These are phyloP conservation scores for Metschnikowia arizonensis DNA, from an alignment of 805 yeast species.

Conservation along the genomic window DNA sequence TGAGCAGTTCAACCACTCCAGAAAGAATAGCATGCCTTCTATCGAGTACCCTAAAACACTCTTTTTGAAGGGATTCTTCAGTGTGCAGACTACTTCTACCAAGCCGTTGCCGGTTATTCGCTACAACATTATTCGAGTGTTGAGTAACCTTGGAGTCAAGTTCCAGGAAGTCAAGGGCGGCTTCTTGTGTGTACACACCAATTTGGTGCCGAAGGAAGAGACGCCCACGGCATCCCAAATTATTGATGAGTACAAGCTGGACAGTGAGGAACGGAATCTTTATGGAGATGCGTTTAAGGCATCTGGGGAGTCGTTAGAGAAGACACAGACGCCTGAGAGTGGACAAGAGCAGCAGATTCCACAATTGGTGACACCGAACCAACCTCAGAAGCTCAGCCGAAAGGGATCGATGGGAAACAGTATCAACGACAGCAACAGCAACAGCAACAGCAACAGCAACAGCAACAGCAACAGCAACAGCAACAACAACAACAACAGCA, in stretches of 20 bases:
- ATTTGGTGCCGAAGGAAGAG: slow-evolving; percentile 26
- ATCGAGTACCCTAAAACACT: slow-evolving; percentile 89
- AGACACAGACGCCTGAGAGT: slow-evolving; percentile 26
- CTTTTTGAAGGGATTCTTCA: slow-evolving; percentile 87
- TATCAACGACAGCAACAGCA: no score
- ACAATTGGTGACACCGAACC: slow-evolving; percentile 16
- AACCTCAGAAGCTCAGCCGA: no score
- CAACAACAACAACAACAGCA: no score
- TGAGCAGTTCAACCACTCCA: slow-evolving; percentile 48
- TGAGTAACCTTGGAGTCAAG: slow-evolving; percentile 71
- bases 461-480: no score
- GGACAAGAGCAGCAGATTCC: slow-evolving; percentile 8
- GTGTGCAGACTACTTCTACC: slow-evolving; percentile 92
- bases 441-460: no score
- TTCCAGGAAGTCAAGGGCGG: slow-evolving; percentile 93
- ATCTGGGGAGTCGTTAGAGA: slow-evolving; percentile 28
- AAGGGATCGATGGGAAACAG: no score
- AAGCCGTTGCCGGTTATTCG: slow-evolving; percentile 87
- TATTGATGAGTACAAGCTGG: slow-evolving; percentile 19
- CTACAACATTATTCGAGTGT: slow-evolving; percentile 72
- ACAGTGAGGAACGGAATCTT: slow-evolving; percentile 29
- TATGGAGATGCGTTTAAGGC: slow-evolving; percentile 41
- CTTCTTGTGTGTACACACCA: slow-evolving; percentile 67
- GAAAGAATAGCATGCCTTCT: slow-evolving; percentile 83
- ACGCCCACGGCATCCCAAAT: slow-evolving; percentile 18